A percentile compares a stretch with the other conserved stretches of the same genome.
Evolutionary conservation across 257 asterid species (phyloP).

Genomic region (Lantana camara): DNA sequence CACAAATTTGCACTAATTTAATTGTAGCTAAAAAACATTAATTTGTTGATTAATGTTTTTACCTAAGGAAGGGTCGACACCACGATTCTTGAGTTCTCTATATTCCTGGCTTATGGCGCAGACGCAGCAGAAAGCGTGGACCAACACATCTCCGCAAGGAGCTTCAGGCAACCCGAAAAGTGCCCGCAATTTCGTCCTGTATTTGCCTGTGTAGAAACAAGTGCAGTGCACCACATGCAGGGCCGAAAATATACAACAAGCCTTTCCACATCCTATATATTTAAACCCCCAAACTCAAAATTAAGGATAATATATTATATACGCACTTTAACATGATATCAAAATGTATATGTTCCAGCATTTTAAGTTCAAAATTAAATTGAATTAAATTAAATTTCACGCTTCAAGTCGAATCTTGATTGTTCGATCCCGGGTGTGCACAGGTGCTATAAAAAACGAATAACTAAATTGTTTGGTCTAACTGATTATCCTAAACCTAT

Average conservation of each 20-base stretch:
- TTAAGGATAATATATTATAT: too few species aligned
- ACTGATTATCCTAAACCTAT: too few species aligned
- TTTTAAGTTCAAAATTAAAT: too few species aligned
- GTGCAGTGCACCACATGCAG: conserved; percentile 38
- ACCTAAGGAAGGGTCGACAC: conserved; percentile 41
- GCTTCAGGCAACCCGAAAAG: conserved; percentile 40
- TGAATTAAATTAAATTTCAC: too few species aligned
- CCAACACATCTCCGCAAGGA: conserved; percentile 34
- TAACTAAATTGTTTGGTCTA: too few species aligned
- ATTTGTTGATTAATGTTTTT: not conserved
- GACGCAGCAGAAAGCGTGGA: conserved; percentile 43
- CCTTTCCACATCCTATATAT: conserved; percentile 27
- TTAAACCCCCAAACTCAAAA: not conserved
- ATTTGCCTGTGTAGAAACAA: conserved; percentile 38
- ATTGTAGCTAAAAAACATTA: too few species aligned
- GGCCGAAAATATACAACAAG: conserved; percentile 32
- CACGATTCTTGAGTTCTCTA: conserved; percentile 46
- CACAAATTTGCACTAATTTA: too few species aligned
- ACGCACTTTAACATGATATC: too few species aligned
- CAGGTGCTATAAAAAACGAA: too few species aligned
- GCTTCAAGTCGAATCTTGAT: too few species aligned
- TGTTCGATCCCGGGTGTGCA: too few species aligned
- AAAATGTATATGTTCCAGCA: too few species aligned
- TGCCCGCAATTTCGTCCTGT: conserved; percentile 41
- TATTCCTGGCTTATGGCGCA: conserved; percentile 44